These are phyloP conservation scores for Dictyophora rubrovolvata DNA, from an alignment of 768 basidiomycete species.

Conservation along the genomic window DNA sequence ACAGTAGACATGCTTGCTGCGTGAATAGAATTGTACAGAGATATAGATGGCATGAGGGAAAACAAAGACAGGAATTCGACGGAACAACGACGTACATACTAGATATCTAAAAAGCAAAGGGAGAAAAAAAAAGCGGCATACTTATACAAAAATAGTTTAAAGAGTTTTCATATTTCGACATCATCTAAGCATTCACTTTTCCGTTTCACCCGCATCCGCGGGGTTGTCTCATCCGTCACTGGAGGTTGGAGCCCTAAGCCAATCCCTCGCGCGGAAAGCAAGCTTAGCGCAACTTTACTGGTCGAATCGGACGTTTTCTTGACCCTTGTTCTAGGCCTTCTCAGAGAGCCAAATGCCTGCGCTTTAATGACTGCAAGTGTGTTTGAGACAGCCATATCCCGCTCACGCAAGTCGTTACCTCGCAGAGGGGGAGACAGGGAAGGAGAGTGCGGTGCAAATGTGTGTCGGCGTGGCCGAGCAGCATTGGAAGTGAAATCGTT, in stretches of 20 bases:
- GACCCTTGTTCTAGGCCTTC: constrained; percentile 63
- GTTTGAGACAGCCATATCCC: constrained; percentile 46
- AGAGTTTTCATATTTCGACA: constrained; percentile 28
- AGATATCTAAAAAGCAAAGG: background rate
- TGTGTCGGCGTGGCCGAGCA: constrained; percentile 3
- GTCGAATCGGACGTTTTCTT: constrained; percentile 62
- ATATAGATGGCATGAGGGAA: background rate
- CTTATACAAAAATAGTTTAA: background rate
- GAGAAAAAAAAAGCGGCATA: background rate
- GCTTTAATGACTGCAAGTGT: constrained; percentile 88
- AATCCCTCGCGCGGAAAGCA: constrained; percentile 73
- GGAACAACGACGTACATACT: background rate
- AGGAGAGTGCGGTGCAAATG: constrained; percentile 31
- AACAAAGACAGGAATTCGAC: background rate
- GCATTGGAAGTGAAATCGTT: background rate
- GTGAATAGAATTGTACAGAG: background rate
- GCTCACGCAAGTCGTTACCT: constrained; percentile 10
- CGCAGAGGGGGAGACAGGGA: constrained; percentile 31
- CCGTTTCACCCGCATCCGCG: constrained; percentile 30
- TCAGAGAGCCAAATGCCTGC: constrained; percentile 77
- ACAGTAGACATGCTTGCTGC: background rate
- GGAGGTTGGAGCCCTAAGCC: constrained; percentile 30
- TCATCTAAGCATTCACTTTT: constrained; percentile 46
- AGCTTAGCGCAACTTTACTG: constrained; percentile 67
- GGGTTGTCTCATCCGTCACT: background rate